Conservation (phyloP, 805 yeast species). For the Spathaspora sp. region DNA sequence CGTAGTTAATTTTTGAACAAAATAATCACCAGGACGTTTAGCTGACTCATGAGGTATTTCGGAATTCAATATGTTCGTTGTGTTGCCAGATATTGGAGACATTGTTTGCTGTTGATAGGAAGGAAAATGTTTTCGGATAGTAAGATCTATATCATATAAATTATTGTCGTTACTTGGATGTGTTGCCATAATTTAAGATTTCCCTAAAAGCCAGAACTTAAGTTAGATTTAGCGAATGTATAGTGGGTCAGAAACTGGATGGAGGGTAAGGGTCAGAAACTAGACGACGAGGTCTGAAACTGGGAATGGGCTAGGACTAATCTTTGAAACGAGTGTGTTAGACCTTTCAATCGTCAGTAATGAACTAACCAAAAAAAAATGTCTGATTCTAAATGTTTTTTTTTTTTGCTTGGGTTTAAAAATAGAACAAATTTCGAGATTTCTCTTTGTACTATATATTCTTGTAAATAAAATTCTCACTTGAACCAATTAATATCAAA, state of each 20-base stretch:
- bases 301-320: not conserved
- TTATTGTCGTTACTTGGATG: not conserved
- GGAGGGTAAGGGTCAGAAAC: no score
- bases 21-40: constrained; percentile 42
- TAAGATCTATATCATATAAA: not conserved
- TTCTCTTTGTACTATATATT: not conserved
- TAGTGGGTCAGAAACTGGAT: not conserved
- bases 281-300: no score
- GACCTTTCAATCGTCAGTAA: not conserved
- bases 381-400: not conserved
- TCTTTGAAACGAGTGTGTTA: not conserved
- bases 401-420: not conserved
- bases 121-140: not conserved
- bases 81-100: not conserved
- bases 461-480: not conserved
- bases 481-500: not conserved
- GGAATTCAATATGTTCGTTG: not conserved
- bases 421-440: not conserved
- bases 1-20: constrained; percentile 24
- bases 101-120: not conserved
- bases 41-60: not conserved
- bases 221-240: not conserved
- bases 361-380: no score
- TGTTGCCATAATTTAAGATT: not conserved
- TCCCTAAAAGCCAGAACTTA: not conserved